Evolutionary conservation across 352 stramenopile genomes (phyloP).

Genomic region (Phytophthora multivora): DNA sequence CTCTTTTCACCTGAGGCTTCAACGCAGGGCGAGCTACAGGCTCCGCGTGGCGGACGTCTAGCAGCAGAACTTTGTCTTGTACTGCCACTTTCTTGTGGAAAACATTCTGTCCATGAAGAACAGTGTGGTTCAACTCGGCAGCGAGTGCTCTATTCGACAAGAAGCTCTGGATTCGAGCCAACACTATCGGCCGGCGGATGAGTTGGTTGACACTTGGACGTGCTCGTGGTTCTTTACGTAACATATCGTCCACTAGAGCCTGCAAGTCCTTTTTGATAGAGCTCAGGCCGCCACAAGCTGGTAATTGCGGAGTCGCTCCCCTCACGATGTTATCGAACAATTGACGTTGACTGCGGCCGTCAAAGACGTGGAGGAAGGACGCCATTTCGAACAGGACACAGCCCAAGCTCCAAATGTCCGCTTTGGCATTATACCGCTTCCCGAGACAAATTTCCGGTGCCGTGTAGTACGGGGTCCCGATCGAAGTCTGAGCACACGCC

Average conservation of each 20-base stretch:
- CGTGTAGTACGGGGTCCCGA: conserved; percentile 92
- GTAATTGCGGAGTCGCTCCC: conserved; percentile 20
- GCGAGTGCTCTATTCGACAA: conserved; percentile 55
- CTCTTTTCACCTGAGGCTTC: conserved; percentile 4
- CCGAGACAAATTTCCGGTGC: conserved; percentile 94
- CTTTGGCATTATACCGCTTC: conserved; percentile 93
- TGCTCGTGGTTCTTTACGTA: conserved; percentile 61
- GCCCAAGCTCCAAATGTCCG: conserved; percentile 94
- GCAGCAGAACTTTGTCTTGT: conserved; percentile 1
- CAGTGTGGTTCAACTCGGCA: conserved; percentile 71
- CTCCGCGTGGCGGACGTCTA: conserved; percentile 14
- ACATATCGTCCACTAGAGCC: conserved; percentile 55
- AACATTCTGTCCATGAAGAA: conserved; percentile 74
- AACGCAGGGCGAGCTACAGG: conserved; percentile 1
- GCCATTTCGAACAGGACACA: conserved; percentile 94
- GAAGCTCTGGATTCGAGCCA: conserved; percentile 69
- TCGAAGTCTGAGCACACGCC: conserved; percentile 74
- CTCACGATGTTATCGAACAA: conserved; percentile 78
- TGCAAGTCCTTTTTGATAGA: conserved; percentile 31
- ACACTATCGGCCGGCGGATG: conserved; percentile 57
- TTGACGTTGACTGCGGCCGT: conserved; percentile 78
- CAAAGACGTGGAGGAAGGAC: conserved; percentile 90
- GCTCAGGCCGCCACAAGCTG: conserved; percentile 12
- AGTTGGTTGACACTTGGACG: conserved; percentile 72
- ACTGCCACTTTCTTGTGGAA: conserved; percentile 42